Evolutionary conservation across 176 grass and related monocot species (phyloP).

Genomic region (Bolboschoenus planiculmis): DNA sequence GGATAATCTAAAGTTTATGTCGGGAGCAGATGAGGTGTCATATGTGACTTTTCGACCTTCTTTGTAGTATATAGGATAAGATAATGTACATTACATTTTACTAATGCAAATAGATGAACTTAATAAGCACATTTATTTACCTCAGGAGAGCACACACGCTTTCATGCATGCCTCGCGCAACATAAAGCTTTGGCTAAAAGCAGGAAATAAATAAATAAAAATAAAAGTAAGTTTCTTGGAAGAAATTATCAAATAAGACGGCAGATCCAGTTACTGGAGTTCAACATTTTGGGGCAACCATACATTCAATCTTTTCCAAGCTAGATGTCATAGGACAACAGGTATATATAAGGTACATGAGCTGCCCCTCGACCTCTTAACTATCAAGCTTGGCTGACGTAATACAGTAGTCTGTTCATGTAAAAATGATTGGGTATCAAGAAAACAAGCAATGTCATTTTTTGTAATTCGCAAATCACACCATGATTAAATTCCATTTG

Average conservation of each 20-base stretch:
- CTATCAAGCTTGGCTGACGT: neutral
- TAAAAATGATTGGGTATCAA: neutral
- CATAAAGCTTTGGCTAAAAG: conserved; percentile 80
- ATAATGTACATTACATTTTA: neutral
- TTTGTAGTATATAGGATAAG: neutral
- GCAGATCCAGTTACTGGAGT: neutral
- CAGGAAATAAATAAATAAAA: conserved; percentile 15
- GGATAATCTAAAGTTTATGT: neutral
- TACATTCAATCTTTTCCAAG: neutral
- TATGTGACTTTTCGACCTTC: neutral
- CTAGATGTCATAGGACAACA: neutral
- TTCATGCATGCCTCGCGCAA: conserved; percentile 90
- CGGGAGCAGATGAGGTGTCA: neutral
- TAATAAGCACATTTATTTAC: conserved; percentile 38
- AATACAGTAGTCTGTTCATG: neutral
- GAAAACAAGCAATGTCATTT: neutral
- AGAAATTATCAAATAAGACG: conserved; percentile 1
- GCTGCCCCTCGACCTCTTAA: neutral
- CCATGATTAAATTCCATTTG: neutral
- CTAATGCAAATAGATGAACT: neutral
- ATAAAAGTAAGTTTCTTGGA: neutral
- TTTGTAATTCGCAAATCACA: neutral
- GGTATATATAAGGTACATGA: neutral
- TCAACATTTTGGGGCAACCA: neutral
- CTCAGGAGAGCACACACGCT: conserved; percentile 75